These are phyloP conservation scores for Scedosporium aurantiacum DNA, from an alignment of 2,329 filamentous ascomycete species.

Conservation along the genomic window DNA sequence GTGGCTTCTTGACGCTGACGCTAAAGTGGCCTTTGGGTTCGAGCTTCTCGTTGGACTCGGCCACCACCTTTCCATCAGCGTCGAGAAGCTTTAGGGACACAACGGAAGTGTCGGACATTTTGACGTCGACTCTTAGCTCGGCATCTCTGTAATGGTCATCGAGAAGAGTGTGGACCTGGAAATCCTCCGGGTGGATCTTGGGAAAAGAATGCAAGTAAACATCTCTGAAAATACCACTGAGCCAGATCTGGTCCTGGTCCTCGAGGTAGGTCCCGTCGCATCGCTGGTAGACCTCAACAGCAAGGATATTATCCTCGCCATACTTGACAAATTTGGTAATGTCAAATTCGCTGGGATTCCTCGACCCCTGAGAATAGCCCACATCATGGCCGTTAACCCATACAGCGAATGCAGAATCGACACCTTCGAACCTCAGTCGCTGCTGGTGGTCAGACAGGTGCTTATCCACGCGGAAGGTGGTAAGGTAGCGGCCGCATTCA, in stretches of 20 bases:
- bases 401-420: slow-evolving; percentile 61
- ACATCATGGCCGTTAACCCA: slow-evolving; percentile 58
- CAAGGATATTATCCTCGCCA: slow-evolving; percentile 40
- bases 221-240: slow-evolving; percentile 58
- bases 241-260: slow-evolving; percentile 61
- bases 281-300: slow-evolving; percentile 60
- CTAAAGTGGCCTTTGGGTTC: slow-evolving; percentile 28
- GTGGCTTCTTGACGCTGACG: slow-evolving; percentile 35
- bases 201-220: slow-evolving; percentile 55
- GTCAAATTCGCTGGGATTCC: slow-evolving; percentile 66
- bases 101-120: slow-evolving; percentile 24
- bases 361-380: slow-evolving; percentile 61
- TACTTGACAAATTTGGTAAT: slow-evolving; percentile 41
- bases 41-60: slow-evolving; percentile 14
- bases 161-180: slow-evolving; percentile 43
- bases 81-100: slow-evolving; percentile 26
- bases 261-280: slow-evolving; percentile 65
- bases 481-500: slow-evolving; percentile 53
- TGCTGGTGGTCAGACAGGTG: slow-evolving; percentile 43
- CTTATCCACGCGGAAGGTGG: slow-evolving; percentile 39
- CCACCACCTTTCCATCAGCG: slow-evolving; percentile 17
- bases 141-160: slow-evolving; percentile 44
- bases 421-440: slow-evolving; percentile 62
- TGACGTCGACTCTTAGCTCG: slow-evolving; percentile 33
- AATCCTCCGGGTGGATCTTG: slow-evolving; percentile 40